Evolutionary conservation across 176 grass and related monocot species (phyloP), one percentile per base, ranked within the genome.

Genomic region (Bonia amplexicaulis): DNA sequence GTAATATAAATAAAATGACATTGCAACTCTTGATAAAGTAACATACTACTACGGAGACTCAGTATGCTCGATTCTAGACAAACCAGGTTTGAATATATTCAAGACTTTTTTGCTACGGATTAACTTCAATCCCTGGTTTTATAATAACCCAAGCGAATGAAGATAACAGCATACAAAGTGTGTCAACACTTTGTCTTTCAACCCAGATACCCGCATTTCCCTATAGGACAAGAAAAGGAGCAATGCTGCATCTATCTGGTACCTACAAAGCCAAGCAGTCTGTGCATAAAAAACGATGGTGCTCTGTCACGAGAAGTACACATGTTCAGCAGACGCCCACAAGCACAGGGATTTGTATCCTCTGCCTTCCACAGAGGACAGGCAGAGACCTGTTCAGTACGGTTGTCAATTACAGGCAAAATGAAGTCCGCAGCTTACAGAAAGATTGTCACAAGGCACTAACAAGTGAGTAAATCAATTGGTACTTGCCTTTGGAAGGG

Each of bases 401-500:
- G n/a, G n/a, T n/a, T n/a, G n/a, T n/a, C n/a, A n/a, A n/a, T n/a
- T n/a, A n/a, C n/a, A n/a, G n/a, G n/a, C n/a, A n/a, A n/a, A n/a
- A n/a, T n/a, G n/a, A n/a, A n/a, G n/a, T n/a, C n/a, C n/a, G n/a
- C n/a, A 37, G 33, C 45, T 51, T 23, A 39, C 19, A 19, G 27
- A 20, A 58, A 12, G 3, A 61, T 13, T 14, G 0, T 15, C 10
- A 62, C 6, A 66, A n/a, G 33, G 29, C 10, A 14, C 2, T 49
- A 55, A 37, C 6, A 78, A 44, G 47, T 20, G 19, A 47, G 20
- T 19, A 58, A 49, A 63, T 76, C 5, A 67, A 66, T 63, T 33
- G 69, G n/a, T 74, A 65, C 90, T 94, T 94, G 72, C 96, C 96
- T 96, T 99, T 14, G 93, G 93, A 88, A 99, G 96, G 42, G 90